phyloP scores from a whole-genome alignment of 352 stramenopile species.

The Pythium volutum region DNA sequence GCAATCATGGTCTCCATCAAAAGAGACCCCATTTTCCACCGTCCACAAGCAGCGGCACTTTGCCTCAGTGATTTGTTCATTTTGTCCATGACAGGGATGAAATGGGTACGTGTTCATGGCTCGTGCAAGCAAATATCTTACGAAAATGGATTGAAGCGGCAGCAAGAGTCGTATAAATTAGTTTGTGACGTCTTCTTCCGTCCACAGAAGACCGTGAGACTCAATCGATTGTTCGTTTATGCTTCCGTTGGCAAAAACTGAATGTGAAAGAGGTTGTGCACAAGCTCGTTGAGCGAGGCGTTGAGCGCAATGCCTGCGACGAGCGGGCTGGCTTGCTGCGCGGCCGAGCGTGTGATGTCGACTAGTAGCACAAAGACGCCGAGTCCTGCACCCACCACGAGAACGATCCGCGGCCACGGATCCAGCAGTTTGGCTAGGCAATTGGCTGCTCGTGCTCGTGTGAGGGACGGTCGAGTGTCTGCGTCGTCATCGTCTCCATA shows the following conservation, averaged over 20 bases:
- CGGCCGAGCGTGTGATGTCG: slow-evolving; percentile 1
- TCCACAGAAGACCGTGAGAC: no score
- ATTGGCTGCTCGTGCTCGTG: not conserved
- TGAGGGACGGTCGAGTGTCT: not conserved
- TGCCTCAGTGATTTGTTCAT: no score
- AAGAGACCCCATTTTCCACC: no score
- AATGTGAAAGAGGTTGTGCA: slow-evolving; percentile 4
- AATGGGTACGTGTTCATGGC: no score
- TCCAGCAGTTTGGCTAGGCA: not conserved
- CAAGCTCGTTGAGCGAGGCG: slow-evolving; percentile 6
- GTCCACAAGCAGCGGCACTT: no score
- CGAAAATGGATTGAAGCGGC: no score
- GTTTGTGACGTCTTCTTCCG: no score
- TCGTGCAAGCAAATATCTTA: no score
- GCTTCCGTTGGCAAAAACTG: not conserved
- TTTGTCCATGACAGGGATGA: no score
- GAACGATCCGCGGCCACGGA: not conserved
- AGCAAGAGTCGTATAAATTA: no score
- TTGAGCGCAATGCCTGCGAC: slow-evolving; percentile 13
- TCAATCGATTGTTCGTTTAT: not conserved
- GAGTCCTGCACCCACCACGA: not conserved
- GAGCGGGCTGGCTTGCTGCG: not conserved
- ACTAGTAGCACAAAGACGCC: slow-evolving; percentile 2
- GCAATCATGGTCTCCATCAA: no score
- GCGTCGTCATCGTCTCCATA: slow-evolving; percentile 6